phyloP scores from a whole-genome alignment of 805 yeast genomes.

The Kluyveromyces aestuarii region DNA sequence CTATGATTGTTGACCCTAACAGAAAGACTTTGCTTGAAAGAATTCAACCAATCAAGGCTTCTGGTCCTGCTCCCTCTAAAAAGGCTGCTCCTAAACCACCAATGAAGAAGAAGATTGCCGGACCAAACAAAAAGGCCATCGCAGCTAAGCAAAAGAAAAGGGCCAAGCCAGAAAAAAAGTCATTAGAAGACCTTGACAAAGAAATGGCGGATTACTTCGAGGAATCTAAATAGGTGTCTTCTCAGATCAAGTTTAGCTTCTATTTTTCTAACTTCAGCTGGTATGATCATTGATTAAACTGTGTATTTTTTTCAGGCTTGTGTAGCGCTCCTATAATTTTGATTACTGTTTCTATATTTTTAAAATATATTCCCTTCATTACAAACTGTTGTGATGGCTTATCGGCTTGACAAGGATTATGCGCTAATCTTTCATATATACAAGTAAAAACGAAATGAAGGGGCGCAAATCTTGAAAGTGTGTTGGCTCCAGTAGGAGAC shows the following conservation, averaged over 20 bases:
- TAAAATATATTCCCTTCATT: neutral
- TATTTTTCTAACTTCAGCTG: neutral
- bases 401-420: neutral
- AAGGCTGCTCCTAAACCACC: neutral
- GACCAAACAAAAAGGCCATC: conserved; percentile 28
- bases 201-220: conserved; percentile 96
- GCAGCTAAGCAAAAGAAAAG: conserved; percentile 30
- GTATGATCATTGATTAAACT: neutral
- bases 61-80: neutral
- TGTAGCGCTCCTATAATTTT: neutral
- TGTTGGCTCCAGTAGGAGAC: neutral
- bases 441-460: neutral
- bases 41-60: conserved; percentile 38
- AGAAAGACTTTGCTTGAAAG: conserved; percentile 67
- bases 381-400: neutral
- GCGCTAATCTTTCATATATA: neutral
- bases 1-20: conserved; percentile 78
- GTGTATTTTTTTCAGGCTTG: neutral
- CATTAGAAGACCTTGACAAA: conserved; percentile 89
- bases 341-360: neutral
- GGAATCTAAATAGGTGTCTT: conserved; percentile 11
- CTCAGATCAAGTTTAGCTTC: neutral
- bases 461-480: neutral
- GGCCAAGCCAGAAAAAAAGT: conserved; percentile 47
- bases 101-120: conserved; percentile 8